Evolutionary conservation across 345 rosid species (phyloP).

Genomic region (Linum tenue): DNA sequence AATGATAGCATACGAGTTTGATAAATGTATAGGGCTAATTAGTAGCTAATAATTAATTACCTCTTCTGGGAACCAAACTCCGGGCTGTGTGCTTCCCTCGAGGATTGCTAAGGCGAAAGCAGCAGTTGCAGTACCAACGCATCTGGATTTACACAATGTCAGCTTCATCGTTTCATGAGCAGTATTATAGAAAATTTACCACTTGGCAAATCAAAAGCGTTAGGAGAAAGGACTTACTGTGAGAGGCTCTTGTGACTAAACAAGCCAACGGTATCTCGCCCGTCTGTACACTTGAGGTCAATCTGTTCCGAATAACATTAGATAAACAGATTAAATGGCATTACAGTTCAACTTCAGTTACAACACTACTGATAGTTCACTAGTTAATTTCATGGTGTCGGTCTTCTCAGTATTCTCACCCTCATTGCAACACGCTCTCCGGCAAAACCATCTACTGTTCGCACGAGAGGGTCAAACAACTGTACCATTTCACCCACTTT

Average conservation of each 20-base stretch:
- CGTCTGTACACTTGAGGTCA: slow-evolving; percentile 79
- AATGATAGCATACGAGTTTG: background rate
- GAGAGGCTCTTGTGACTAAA: slow-evolving; percentile 77
- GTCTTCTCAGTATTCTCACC: slow-evolving; percentile 28
- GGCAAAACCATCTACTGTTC: slow-evolving; percentile 37
- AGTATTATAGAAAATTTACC: too few species aligned
- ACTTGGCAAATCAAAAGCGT: too few species aligned
- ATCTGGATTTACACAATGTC: slow-evolving; percentile 24
- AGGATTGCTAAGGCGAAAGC: slow-evolving; percentile 76
- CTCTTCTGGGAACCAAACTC: slow-evolving; percentile 99
- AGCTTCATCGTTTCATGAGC: too few species aligned
- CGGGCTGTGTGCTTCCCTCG: slow-evolving; percentile 88
- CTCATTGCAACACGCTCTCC: slow-evolving; percentile 93
- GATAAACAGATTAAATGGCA: background rate
- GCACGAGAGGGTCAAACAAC: slow-evolving; percentile 64
- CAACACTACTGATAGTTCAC: too few species aligned
- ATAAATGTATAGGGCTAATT: background rate
- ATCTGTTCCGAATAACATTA: slow-evolving; percentile 35
- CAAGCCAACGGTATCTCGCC: slow-evolving; percentile 52
- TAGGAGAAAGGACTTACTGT: slow-evolving; percentile 31
- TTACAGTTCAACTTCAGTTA: too few species aligned
- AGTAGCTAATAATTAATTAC: slow-evolving; percentile 18
- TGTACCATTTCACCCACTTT: slow-evolving; percentile 40
- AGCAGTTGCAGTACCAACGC: slow-evolving; percentile 63
- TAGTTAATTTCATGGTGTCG: too few species aligned